These are phyloP conservation scores for Pterula multifida DNA, from an alignment of 1,284 basidiomycete species.

Conservation along the genomic window DNA sequence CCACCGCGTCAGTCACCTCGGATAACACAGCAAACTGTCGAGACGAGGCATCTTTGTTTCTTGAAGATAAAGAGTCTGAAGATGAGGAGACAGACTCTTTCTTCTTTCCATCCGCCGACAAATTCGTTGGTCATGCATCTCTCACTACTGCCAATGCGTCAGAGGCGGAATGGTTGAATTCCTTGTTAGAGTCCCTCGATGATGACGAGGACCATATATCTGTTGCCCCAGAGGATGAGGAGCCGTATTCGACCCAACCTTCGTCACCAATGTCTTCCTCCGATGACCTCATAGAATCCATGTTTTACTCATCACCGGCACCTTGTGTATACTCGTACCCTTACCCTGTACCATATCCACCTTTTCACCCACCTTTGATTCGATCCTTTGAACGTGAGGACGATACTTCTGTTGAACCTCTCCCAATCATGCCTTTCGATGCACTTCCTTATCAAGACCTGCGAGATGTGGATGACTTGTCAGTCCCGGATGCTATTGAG, in stretches of 20 bases:
- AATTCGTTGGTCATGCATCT: constrained; percentile 29
- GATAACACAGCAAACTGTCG: constrained; percentile 12
- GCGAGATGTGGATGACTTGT: constrained; percentile 52
- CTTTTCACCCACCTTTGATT: constrained; percentile 41
- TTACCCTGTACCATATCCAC: constrained; percentile 53
- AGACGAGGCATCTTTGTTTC: constrained; percentile 12
- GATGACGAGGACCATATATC: constrained; percentile 45
- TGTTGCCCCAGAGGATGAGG: constrained; percentile 39
- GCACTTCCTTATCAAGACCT: constrained; percentile 46
- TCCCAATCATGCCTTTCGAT: constrained; percentile 32
- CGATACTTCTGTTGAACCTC: constrained; percentile 25
- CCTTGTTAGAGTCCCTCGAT: constrained; percentile 58
- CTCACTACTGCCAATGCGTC: constrained; percentile 29
- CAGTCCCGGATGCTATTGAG: constrained; percentile 69
- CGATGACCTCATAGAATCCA: constrained; percentile 49
- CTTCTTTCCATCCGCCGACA: constrained; percentile 66
- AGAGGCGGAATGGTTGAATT: constrained; percentile 71
- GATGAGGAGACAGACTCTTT: constrained; percentile 47
- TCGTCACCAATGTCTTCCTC: constrained; percentile 60
- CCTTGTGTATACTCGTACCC: constrained; percentile 32
- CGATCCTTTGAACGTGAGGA: constrained; percentile 33
- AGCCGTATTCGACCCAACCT: constrained; percentile 45
- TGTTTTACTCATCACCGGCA: constrained; percentile 36
- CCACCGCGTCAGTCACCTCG: not conserved
- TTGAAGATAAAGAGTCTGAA: constrained; percentile 22